Base-by-base conservation (phyloP, 345 rosid genomes). In the Salix udensis region DNA sequence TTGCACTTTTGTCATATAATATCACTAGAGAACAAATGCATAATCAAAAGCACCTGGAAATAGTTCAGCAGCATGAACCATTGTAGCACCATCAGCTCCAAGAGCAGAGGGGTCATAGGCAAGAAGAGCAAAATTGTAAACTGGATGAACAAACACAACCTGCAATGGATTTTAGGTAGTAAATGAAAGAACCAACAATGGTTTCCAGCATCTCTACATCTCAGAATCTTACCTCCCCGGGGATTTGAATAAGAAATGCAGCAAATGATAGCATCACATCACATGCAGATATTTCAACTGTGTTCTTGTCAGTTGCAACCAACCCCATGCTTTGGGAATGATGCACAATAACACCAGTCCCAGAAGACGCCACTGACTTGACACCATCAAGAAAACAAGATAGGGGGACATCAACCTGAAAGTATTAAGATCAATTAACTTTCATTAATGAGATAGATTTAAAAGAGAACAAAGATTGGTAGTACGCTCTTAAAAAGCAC, bases 91-190 rank as follows among this genome's bases (percentile, higher is more conserved):
- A 77, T 84, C 86, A 79, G 89, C 77, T 68, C 89, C 98, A 76
- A 96, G 34, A 66, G 92, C 93, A 75, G 91, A 85, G 34, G 98
- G 97, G 72, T 96, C 89, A 85, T 93, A 96, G 15, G 94, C 96
- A 80, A 96, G 92, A 74, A 93, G 89, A 73, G 98, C 97, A 81
- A 85, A 96, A 82, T 96, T 96, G 82, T 91, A 93, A 83, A 96
- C 96, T 72, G 98, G 99, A 84, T 96, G 99, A 80, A 96, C 95
- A 81, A 93, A 96, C 77, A 93, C 94, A 79, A 96, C 94, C 99
- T 93, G 90, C 73, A 84, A 60, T 67, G 68, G 58, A 78, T 81
- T 68, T 60, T 67, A 65, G 39, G 67, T 58, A 80, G 82, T 52
- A 81, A 70, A 73, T 81, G 77, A 77, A 71, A 61, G 40, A 2